These are phyloP conservation scores for Lichtheimia hyalospora DNA, from an alignment of 371 early-diverging fungal genomes.

Conservation along the genomic window DNA sequence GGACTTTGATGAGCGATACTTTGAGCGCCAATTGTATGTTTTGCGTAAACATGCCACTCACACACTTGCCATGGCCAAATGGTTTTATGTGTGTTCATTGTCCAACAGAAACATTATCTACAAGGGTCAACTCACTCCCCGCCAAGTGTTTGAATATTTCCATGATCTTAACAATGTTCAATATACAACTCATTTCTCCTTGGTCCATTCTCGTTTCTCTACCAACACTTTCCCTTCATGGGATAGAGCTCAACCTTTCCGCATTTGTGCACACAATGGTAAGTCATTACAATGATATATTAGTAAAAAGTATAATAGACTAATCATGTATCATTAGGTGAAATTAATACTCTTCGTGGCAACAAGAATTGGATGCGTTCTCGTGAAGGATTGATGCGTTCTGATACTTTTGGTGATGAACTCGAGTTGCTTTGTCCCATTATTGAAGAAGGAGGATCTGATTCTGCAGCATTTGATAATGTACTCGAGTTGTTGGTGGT, in stretches of 20 bases:
- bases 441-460: slow-evolving; percentile 95
- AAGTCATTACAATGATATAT: too few species aligned
- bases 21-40: slow-evolving; percentile 87
- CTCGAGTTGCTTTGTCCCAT: slow-evolving; percentile 89
- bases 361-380: slow-evolving; percentile 99
- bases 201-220: slow-evolving; percentile 97
- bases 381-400: slow-evolving; percentile 90
- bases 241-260: slow-evolving; percentile 98
- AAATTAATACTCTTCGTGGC: slow-evolving; percentile 97
- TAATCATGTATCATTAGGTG: too few species aligned
- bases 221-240: slow-evolving; percentile 98
- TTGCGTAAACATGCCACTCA: slow-evolving; percentile 90
- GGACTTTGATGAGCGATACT: slow-evolving; percentile 66
- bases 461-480: slow-evolving; percentile 96
- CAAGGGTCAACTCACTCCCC: slow-evolving; percentile 94
- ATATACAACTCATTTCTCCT: slow-evolving; percentile 87
- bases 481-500: slow-evolving; percentile 91
- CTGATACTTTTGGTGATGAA: slow-evolving; percentile 75
- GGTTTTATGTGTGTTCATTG: slow-evolving; percentile 96
- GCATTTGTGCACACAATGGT: slow-evolving; percentile 98
- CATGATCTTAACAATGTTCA: slow-evolving; percentile 81
- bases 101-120: slow-evolving; percentile 91
- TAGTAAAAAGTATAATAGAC: too few species aligned
- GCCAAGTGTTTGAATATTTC: slow-evolving; percentile 92
- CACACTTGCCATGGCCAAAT: slow-evolving; percentile 72